These are phyloP conservation scores for Torulaspora pretoriensis DNA, from an alignment of 1,139 yeast genomes.

Conservation along the genomic window DNA sequence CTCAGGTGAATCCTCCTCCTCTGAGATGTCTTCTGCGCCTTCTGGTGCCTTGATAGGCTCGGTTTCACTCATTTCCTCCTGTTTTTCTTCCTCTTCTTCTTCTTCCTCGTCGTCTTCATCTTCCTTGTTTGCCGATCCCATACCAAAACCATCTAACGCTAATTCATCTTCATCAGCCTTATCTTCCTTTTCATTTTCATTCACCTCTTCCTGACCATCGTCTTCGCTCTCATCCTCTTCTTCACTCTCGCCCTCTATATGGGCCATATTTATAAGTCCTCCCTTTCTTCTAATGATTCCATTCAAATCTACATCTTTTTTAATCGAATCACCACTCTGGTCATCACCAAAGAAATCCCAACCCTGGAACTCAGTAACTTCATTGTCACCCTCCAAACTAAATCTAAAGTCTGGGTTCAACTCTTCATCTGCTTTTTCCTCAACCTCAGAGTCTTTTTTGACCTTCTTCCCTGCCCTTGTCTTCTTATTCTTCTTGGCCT, in stretches of 20 bases:
- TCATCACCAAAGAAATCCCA: slow-evolving; percentile 72
- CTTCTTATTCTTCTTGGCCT: slow-evolving; percentile 31
- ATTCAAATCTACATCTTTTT: slow-evolving; percentile 78
- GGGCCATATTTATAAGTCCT: slow-evolving; percentile 58
- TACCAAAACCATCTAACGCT: slow-evolving; percentile 71
- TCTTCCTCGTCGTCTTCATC: slow-evolving; percentile 35
- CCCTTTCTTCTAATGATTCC: slow-evolving; percentile 79
- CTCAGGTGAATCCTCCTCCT: slow-evolving; percentile 63
- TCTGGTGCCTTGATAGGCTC: slow-evolving; percentile 31
- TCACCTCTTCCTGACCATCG: slow-evolving; percentile 34
- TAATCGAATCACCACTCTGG: slow-evolving; percentile 35
- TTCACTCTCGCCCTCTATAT: slow-evolving; percentile 39
- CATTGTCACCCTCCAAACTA: slow-evolving; percentile 55
- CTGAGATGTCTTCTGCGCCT: slow-evolving; percentile 28
- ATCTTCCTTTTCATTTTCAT: slow-evolving; percentile 38
- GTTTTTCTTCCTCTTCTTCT: slow-evolving; percentile 33
- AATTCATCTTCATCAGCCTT: slow-evolving; percentile 49
- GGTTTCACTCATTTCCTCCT: slow-evolving; percentile 29
- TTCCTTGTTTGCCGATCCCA: slow-evolving; percentile 45
- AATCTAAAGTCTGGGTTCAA: slow-evolving; percentile 72
- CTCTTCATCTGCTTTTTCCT: slow-evolving; percentile 46
- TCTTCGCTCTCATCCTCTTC: slow-evolving; percentile 15
- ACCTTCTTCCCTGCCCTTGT: slow-evolving; percentile 22
- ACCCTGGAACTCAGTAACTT: slow-evolving; percentile 54
- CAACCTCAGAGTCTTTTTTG: slow-evolving; percentile 29